phyloP scores from a whole-genome alignment of 257 asterid species.

The Jacaranda mimosifolia region DNA sequence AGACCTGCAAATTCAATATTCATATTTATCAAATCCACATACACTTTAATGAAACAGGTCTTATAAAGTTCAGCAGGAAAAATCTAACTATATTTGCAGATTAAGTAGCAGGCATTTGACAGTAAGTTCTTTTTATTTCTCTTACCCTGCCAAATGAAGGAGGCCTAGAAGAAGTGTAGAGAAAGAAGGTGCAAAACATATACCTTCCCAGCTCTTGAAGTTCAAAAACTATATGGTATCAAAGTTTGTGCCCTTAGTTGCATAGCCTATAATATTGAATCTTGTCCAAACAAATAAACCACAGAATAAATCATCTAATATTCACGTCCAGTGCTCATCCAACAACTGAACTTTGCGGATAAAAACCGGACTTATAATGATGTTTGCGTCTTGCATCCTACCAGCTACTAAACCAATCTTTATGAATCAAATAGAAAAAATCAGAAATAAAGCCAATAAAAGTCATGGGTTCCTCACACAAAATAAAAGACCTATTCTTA shows the following conservation, averaged over 20 bases:
- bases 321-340: too few species aligned
- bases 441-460: conserved; percentile 19
- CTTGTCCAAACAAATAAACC: not conserved
- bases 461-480: not conserved
- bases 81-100: not conserved
- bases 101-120: not conserved
- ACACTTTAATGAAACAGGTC: conserved; percentile 19
- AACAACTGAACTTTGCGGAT: conserved; percentile 1
- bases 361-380: not conserved
- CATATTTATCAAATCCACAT: conserved; percentile 17
- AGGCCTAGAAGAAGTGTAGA: not conserved
- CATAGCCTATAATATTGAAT: not conserved
- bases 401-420: conserved; percentile 8
- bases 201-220: not conserved
- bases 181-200: conserved; percentile 2
- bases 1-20: conserved; percentile 65
- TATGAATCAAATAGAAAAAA: conserved; percentile 3
- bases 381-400: conserved; percentile 18
- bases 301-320: too few species aligned
- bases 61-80: conserved; percentile 23
- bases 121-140: not conserved
- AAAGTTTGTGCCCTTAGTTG: not conserved
- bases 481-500: not conserved
- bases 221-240: not conserved
- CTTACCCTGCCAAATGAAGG: conserved; percentile 3